Evolutionary conservation across 2,329 filamentous ascomycete species (phyloP).

Genomic region (Alternaria metachromatica): DNA sequence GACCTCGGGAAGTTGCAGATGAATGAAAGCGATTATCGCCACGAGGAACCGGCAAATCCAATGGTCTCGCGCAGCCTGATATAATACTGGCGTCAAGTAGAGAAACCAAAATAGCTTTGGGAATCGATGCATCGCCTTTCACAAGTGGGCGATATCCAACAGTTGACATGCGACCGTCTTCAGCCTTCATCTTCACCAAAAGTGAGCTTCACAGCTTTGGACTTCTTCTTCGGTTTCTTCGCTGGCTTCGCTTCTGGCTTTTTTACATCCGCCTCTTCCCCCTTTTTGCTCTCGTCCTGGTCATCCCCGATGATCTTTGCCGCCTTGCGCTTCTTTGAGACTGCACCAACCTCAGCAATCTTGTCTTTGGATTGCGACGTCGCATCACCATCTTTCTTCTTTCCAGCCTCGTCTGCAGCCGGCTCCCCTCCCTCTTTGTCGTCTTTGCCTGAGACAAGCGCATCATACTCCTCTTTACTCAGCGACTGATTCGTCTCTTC

Average conservation of each 20-base stretch:
- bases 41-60: too few relatives aligned
- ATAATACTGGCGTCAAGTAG: neutral
- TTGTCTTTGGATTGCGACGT: conserved; percentile 33
- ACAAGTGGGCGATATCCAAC: neutral
- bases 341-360: conserved; percentile 42
- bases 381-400: conserved; percentile 7
- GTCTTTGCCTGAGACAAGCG: conserved; percentile 47
- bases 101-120: neutral
- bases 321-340: conserved; percentile 47
- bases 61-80: neutral
- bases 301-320: conserved; percentile 45
- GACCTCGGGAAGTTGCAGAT: neutral
- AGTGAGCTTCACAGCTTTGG: conserved; percentile 46
- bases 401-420: conserved; percentile 9
- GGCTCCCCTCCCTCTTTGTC: conserved; percentile 12
- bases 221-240: conserved; percentile 47
- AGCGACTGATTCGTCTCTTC: conserved; percentile 71
- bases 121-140: neutral
- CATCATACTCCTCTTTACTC: conserved; percentile 59
- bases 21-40: neutral
- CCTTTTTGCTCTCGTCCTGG: conserved; percentile 23
- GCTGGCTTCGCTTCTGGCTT: conserved; percentile 20
- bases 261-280: conserved; percentile 15
- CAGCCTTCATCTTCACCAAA: conserved; percentile 45
- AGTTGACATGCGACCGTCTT: neutral